Conservation (phyloP, 805 yeast genomes). For the Candida tammaniensis region DNA sequence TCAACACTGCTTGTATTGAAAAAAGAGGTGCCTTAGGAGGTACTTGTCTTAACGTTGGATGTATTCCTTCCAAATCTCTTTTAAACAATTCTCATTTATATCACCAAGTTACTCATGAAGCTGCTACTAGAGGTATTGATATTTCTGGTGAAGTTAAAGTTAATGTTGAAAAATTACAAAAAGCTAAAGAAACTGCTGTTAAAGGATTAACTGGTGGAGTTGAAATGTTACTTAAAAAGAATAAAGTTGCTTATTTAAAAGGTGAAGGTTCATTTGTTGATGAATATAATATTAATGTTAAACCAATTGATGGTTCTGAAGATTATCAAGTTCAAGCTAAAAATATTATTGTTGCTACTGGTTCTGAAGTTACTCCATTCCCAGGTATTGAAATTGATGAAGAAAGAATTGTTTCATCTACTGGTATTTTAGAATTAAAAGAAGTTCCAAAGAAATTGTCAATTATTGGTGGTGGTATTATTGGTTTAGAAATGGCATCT, state of each 20-base stretch:
- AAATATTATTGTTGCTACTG: slow-evolving; percentile 93
- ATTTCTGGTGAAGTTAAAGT: slow-evolving; percentile 68
- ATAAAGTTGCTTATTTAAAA: slow-evolving; percentile 90
- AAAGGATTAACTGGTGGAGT: slow-evolving; percentile 89
- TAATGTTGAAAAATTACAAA: slow-evolving; percentile 77
- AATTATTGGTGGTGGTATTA: slow-evolving; percentile 98
- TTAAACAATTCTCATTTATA: slow-evolving; percentile 91
- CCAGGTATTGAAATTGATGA: slow-evolving; percentile 97
- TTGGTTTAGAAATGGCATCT: slow-evolving; percentile 99
- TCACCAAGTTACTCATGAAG: slow-evolving; percentile 84
- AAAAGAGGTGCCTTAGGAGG: slow-evolving; percentile 97
- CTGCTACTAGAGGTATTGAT: slow-evolving; percentile 86
- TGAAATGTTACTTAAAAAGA: slow-evolving; percentile 92
- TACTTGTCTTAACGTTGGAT: slow-evolving; percentile 97
- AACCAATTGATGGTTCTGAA: slow-evolving; percentile 79
- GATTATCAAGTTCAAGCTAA: slow-evolving; percentile 69
- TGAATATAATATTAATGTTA: slow-evolving; percentile 74
- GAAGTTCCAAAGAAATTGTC: slow-evolving; percentile 91
- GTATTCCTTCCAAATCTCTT: slow-evolving; percentile 96
- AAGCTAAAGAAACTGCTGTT: slow-evolving; percentile 90
- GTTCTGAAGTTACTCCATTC: slow-evolving; percentile 98
- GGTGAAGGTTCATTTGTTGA: slow-evolving; percentile 87
- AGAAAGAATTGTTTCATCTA: slow-evolving; percentile 93
- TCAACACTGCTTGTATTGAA: slow-evolving; percentile 93
- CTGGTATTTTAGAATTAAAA: slow-evolving; percentile 81